Evolutionary conservation across 2,329 filamentous ascomycete genomes (phyloP), one percentile per base, ranked within the genome.

Genomic region (Hypoxylon sp.): DNA sequence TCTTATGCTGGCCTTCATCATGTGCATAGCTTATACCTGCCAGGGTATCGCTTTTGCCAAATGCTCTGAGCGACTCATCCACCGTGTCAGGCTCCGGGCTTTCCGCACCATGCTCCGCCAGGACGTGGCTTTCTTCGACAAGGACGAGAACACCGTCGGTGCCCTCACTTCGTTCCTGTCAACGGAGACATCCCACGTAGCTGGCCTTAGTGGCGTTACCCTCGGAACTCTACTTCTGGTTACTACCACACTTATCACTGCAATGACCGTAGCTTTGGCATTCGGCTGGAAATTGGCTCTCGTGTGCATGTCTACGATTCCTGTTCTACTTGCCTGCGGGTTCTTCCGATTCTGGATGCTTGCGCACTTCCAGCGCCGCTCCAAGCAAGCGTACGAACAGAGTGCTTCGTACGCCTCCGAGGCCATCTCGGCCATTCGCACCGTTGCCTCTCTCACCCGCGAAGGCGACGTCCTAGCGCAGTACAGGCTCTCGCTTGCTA

Each of bases 371-470:
- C 91, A 92, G 80, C 85, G 84, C 36, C 90, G 92, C 22, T 90
- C 93, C 1, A 96, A 96, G 82, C 83, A 84, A 69, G 90, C 93
- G 3, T 94, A 98, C 76, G 86, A 93, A 74, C 82, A 85, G 61
- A 95, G 93, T 62, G 95, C 95, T 6, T 91, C 90, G 59, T 97
- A 91, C 75, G 96, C 96, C 9, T 96, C 94, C 48, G 96, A 99
- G 78, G 94, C 94, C 44, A 97, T 96, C 30, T 94, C 93, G 1
- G 92, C 94, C 5, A 97, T 98, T 70, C 91, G 95, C 53, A 98
- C 96, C 1, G 94, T 98, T 8, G 95, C 94, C 3, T 92, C 93
- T 7, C 85, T 99, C 45, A 97, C 94, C 0, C 88, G 95, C 8
- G 96, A 99, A 79, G 79, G 86, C 0, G 93, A 97, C 73, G 93